Base-by-base conservation (phyloP, 208 protist genomes). In the Leishmania turanica region DNA sequence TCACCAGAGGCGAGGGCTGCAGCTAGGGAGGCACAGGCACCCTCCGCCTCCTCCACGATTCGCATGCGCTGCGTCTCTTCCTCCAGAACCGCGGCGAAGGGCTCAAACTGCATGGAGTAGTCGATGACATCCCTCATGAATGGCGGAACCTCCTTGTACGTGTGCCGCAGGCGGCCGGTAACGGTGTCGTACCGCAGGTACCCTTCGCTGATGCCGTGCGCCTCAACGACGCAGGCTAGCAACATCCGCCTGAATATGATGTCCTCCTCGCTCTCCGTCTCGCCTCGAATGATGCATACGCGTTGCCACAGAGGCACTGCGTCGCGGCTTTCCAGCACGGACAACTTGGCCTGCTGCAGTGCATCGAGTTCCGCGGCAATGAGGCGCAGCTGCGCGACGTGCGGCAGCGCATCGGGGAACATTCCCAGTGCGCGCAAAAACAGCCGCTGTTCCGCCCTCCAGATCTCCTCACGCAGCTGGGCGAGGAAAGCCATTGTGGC, bases 1-100 rank as follows among this genome's bases (percentile, higher is more conserved):
- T 19, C 72, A 40, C 7, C 51, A 34, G 53, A 45, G 72, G 24
- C 3, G n/a, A 64, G 8, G 21, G n/a, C 68, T 27, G 49, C 74
- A 40, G 17, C 37, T 19, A 79, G 27, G 27, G 45, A 45, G 19
- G 53, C 53, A n/a, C 3, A 62, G 73, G 51, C 65, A 11, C 53
- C 74, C 45, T 77, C 80, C 1, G 54, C 74, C 74, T 75, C 79
- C 17, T 95, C 90, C n/a, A 90, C 79, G 42, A 95, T 47, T 24
- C 34, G 64, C 93, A 97, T 97, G 8, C 93, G 89, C 40, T 81
- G 68, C 8, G 85, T 90, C 78, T 97, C 93, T 79, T 97, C 93
- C 6, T 72, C 27, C 24, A 87, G 68, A 54, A 88, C 83, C 8
- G 90, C 54, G 17, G 83, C 90, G 31, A 92, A 88, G 37, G 71